Evolutionary conservation across 148 eudicot genomes (phyloP).

Genomic region (Silene latifolia): DNA sequence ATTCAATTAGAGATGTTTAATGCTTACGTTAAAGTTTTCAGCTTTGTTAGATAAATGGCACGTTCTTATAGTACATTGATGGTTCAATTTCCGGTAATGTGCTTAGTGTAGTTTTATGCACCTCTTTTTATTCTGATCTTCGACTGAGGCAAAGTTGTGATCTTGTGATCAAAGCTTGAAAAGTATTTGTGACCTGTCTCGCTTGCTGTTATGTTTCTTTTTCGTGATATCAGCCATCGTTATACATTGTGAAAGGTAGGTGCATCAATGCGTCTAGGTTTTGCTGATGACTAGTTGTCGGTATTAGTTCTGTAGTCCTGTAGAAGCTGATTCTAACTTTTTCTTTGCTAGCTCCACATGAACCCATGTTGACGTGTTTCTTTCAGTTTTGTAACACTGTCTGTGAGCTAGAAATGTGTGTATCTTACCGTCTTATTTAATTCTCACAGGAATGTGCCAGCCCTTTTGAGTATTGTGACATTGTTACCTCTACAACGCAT

Average conservation of each 20-base stretch:
- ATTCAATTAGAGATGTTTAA: background rate
- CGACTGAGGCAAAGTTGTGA: too few species aligned
- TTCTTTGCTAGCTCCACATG: background rate
- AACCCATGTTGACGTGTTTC: background rate
- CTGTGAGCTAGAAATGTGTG: too few species aligned
- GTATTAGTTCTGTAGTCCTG: background rate
- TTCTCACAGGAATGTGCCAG: constrained; percentile 62
- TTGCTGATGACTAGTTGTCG: background rate
- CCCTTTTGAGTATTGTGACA: constrained; percentile 87
- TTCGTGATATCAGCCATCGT: too few species aligned
- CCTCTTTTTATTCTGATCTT: too few species aligned
- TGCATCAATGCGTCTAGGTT: background rate
- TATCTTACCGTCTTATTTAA: background rate
- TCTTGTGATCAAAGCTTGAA: background rate
- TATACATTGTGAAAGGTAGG: background rate
- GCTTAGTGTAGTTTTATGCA: too few species aligned
- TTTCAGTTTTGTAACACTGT: too few species aligned
- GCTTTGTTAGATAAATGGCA: background rate
- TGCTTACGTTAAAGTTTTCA: too few species aligned
- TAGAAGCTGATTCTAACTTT: background rate
- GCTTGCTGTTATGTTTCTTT: background rate
- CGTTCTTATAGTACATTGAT: background rate
- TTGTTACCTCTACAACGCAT: constrained; percentile 90
- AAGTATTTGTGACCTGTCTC: background rate
- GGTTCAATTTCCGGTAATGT: background rate